Conservation (phyloP, 352 stramenopile species). For the Globisporangium acanthophoron region DNA sequence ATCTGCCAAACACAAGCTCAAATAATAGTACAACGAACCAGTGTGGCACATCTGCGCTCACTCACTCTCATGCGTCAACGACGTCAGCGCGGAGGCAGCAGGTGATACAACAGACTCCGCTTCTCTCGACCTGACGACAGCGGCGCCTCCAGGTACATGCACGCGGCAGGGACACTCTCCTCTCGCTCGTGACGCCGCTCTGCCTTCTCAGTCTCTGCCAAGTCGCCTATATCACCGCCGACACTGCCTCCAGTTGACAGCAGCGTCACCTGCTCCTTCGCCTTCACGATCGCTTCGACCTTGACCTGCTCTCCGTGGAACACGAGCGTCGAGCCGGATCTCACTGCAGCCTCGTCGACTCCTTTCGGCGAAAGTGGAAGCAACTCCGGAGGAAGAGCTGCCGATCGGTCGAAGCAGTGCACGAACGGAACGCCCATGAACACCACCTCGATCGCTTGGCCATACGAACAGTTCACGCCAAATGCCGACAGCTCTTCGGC, state of each 20-base stretch:
- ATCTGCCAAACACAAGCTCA: background rate
- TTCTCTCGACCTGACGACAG: slow-evolving; percentile 2
- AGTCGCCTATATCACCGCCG: too few species aligned
- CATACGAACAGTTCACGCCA: slow-evolving; percentile 14
- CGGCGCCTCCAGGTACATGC: slow-evolving; percentile 10
- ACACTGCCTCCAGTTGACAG: background rate
- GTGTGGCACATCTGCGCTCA: too few species aligned
- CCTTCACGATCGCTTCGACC: background rate
- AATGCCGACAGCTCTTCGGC: slow-evolving; percentile 22
- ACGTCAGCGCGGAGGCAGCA: slow-evolving; percentile 7
- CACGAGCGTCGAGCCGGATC: background rate
- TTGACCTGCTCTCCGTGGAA: slow-evolving; percentile 1
- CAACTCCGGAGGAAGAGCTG: slow-evolving; percentile 17
- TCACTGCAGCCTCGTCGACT: background rate
- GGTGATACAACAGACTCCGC: slow-evolving; percentile 5
- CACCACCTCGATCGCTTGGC: slow-evolving; percentile 27
- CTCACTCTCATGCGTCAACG: too few species aligned
- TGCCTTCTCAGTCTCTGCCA: background rate
- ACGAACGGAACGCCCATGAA: slow-evolving; percentile 28
- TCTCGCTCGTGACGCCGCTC: background rate
- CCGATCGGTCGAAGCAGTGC: background rate
- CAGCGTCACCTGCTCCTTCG: background rate
- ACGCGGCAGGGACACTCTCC: background rate
- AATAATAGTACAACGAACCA: background rate
- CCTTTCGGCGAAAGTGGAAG: too few species aligned